Conservation (phyloP, 345 rosid species). For the Salix dunnii region DNA sequence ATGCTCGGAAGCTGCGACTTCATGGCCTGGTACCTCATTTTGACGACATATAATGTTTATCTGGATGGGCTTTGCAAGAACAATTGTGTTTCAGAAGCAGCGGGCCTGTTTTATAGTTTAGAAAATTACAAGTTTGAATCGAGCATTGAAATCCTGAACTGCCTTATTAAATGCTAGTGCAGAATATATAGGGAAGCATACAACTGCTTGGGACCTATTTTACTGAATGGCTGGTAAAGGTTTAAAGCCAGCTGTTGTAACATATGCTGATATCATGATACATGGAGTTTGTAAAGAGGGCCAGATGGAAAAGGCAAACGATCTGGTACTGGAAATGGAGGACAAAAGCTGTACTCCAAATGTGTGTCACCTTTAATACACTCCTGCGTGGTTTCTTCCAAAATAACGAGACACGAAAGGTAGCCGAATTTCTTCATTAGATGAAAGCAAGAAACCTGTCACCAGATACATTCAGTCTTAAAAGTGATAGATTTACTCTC, state of each 20-base stretch:
- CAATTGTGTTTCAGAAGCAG: conserved; percentile 26
- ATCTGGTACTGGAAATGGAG: conserved; percentile 26
- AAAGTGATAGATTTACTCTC: conserved; percentile 25
- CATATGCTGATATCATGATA: conserved; percentile 20
- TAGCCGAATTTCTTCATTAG: conserved; percentile 26
- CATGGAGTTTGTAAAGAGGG: conserved; percentile 22
- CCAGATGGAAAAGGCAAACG: conserved; percentile 16
- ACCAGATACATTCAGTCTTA: conserved; percentile 15
- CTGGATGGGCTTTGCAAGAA: conserved; percentile 34
- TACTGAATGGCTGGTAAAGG: conserved; percentile 15
- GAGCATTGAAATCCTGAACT: conserved; percentile 10
- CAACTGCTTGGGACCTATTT: conserved; percentile 12
- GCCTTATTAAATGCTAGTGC: conserved; percentile 29
- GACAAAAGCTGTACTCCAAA: conserved; percentile 26
- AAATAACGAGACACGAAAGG: conserved; percentile 11
- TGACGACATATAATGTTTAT: not conserved
- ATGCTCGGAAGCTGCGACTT: conserved; percentile 21
- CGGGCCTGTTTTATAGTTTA: conserved; percentile 15
- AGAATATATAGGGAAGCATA: conserved; percentile 10
- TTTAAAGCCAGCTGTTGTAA: conserved; percentile 21
- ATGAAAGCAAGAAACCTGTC: conserved; percentile 33
- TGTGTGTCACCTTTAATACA: conserved; percentile 14
- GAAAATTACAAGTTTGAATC: conserved; percentile 2
- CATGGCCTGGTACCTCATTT: conserved; percentile 4
- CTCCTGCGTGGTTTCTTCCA: conserved; percentile 16